Evolutionary conservation across 1,284 basidiomycete species (phyloP).

Genomic region (Mycena sp.): DNA sequence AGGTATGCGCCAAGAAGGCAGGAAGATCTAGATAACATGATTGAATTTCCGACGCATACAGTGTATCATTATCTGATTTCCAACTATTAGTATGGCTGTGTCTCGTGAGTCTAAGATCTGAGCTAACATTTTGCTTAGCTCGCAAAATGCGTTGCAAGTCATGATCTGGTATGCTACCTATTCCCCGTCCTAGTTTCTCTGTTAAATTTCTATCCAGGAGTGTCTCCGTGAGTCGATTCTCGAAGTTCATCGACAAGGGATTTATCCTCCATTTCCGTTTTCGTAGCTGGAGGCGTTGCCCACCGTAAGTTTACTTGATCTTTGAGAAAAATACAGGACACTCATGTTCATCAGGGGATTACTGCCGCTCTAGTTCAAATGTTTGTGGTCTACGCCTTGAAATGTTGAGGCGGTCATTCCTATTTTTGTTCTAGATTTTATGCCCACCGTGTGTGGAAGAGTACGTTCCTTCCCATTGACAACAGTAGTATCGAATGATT

Average conservation of each 20-base stretch:
- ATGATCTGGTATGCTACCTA: conserved; percentile 29
- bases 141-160: conserved; percentile 12
- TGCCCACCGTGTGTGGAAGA: conserved; percentile 24
- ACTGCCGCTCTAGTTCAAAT: conserved; percentile 29
- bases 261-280: background rate
- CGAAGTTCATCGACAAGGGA: background rate
- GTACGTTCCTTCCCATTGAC: background rate
- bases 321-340: background rate
- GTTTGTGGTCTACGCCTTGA: background rate
- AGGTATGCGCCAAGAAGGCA: conserved; percentile 29
- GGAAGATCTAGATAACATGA: too few species aligned
- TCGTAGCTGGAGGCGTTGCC: conserved; percentile 28
- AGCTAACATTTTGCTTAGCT: conserved; percentile 9
- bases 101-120: background rate
- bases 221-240: conserved; percentile 13
- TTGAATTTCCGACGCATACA: too few species aligned
- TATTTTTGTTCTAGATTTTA: conserved; percentile 13
- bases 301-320: conserved; percentile 13
- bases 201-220: conserved; percentile 9
- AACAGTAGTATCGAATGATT: background rate
- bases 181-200: background rate
- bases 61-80: conserved; percentile 52
- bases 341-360: conserved; percentile 18
- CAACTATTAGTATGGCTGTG: conserved; percentile 45
- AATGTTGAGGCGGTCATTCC: background rate